phyloP scores from a whole-genome alignment of 306 rosid genomes.

The Fragaria ananassa region DNA sequence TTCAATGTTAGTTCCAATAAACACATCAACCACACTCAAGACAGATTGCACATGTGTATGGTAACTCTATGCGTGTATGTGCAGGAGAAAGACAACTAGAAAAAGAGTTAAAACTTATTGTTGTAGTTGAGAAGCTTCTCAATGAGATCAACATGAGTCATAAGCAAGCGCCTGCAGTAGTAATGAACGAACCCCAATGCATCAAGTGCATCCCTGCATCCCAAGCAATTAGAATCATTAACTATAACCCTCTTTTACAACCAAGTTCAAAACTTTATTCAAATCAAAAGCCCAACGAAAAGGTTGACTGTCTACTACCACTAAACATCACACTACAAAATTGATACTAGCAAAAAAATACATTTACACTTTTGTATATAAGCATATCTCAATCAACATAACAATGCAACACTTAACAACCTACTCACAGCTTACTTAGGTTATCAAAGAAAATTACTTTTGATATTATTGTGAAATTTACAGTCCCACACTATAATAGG shows the following conservation, averaged over 20 bases:
- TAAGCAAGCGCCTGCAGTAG: too few species aligned
- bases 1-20: neutral
- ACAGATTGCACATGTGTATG: neutral
- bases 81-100: too few species aligned
- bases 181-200: too few species aligned
- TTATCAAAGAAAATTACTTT: neutral
- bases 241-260: neutral
- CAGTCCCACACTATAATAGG: too few species aligned
- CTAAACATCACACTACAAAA: neutral
- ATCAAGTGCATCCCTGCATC: too few species aligned
- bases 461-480: neutral
- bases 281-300: too few species aligned
- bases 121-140: too few species aligned
- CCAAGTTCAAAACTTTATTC: too few species aligned
- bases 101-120: neutral
- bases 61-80: neutral
- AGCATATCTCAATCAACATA: neutral
- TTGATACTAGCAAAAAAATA: neutral
- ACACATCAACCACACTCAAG: neutral
- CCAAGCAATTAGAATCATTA: neutral
- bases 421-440: neutral
- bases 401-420: neutral
- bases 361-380: neutral
- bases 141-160: too few species aligned
- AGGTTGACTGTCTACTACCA: too few species aligned